Conservation (phyloP, 352 stramenopile genomes). For the Phytopythium boreale region DNA sequence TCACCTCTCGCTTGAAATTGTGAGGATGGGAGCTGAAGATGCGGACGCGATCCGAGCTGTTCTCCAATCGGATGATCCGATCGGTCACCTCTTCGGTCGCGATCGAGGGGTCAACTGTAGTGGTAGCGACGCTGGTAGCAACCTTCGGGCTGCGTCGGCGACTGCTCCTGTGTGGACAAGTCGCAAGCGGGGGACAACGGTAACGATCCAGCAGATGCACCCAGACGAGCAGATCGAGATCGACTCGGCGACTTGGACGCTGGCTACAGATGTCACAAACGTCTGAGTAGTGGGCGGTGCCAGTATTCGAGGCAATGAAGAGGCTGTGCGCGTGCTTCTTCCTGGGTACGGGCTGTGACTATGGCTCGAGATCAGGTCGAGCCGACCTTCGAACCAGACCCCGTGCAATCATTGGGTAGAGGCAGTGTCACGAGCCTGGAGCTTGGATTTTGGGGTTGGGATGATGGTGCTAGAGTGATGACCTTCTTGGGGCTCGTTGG, state of each 20-base stretch:
- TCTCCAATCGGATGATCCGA: not conserved
- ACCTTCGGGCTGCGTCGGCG: too few relatives aligned
- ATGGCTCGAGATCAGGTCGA: not conserved
- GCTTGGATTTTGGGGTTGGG: not conserved
- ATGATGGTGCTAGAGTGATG: not conserved
- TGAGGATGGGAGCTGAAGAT: not conserved
- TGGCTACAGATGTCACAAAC: not conserved
- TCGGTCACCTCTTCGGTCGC: not conserved
- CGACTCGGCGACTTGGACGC: not conserved
- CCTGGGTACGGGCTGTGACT: not conserved
- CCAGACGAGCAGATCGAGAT: not conserved
- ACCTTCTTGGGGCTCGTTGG: not conserved
- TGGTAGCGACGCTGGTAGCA: not conserved
- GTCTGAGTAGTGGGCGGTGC: not conserved
- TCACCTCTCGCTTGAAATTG: not conserved
- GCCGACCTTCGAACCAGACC: not conserved
- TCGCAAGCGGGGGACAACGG: not conserved
- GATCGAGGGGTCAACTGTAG: not conserved
- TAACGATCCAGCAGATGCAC: slow-evolving; percentile 1
- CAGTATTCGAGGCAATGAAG: too few relatives aligned
- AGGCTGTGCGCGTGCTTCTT: not conserved
- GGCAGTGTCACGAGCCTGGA: not conserved
- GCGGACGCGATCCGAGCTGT: not conserved
- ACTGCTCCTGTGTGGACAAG: not conserved
- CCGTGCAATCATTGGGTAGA: too few relatives aligned